Evolutionary conservation across 495 filamentous ascomycete species (phyloP).

Genomic region (Schizothecium vesticola): DNA sequence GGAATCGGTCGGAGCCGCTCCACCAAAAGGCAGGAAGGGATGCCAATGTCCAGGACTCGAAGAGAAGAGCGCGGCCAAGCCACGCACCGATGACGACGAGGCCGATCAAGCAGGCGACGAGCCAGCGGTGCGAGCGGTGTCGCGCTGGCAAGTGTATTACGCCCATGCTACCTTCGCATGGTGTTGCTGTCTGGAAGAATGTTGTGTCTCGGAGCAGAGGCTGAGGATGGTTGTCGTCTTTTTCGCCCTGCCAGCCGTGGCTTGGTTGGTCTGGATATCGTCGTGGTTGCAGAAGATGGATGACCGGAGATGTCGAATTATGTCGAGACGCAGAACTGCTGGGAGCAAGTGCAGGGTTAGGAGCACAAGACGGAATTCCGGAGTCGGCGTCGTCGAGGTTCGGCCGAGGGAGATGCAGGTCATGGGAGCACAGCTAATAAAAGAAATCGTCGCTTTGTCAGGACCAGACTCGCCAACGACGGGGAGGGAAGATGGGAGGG

Average conservation of each 20-base stretch:
- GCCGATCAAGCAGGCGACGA: conserved; percentile 6
- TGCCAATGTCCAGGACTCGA: conserved; percentile 25
- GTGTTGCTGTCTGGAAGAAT: not conserved
- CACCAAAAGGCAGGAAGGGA: conserved; percentile 29
- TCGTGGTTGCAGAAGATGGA: not conserved
- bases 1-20: conserved; percentile 19
- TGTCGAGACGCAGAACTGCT: not conserved
- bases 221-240: no score
- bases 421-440: not conserved
- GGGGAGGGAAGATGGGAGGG: not conserved
- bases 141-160: conserved; percentile 9
- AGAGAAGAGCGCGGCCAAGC: conserved; percentile 18
- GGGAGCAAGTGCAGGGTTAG: not conserved
- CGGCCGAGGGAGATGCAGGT: not conserved
- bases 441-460: not conserved
- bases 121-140: conserved; percentile 11
- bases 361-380: not conserved
- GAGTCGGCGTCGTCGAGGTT: not conserved
- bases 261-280: not conserved
- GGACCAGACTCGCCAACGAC: not conserved
- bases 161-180: conserved; percentile 16
- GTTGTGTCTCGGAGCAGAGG: not conserved
- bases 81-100: conserved; percentile 12
- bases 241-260: not conserved
- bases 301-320: not conserved